A percentile compares a stretch with the other conserved stretches of the same genome.
These are phyloP conservation scores for Verbascum thapsus DNA, from an alignment of 257 asterid genomes.

Conservation along the genomic window DNA sequence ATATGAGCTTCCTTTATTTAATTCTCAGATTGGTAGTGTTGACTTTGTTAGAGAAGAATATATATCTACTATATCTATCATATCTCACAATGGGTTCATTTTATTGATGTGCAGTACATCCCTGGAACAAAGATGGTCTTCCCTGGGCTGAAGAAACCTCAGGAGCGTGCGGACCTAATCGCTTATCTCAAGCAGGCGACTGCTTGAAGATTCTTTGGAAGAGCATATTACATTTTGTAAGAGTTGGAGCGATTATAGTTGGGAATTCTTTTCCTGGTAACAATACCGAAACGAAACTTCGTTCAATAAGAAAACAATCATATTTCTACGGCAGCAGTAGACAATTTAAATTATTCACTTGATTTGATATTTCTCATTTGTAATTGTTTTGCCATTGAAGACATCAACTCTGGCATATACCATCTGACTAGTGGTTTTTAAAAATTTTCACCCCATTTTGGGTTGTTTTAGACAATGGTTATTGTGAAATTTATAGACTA, in stretches of 20 bases:
- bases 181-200: constrained; percentile 84
- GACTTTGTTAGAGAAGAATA: no score
- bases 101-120: constrained; percentile 68
- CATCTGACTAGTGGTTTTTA: background rate
- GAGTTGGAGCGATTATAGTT: constrained; percentile 11
- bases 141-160: constrained; percentile 97
- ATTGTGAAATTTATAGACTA: no score
- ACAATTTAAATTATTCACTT: constrained; percentile 36
- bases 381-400: constrained; percentile 16
- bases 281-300: background rate
- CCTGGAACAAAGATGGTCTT: constrained; percentile 98
- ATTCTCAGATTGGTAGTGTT: background rate
- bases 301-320: constrained; percentile 39
- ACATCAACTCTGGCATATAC: no score
- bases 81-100: background rate
- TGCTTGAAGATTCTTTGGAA: constrained; percentile 41
- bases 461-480: no score
- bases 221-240: background rate
- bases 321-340: constrained; percentile 34
- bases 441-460: background rate
- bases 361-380: no score
- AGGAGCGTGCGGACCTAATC: constrained; percentile 87
- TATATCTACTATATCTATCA: no score
- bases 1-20: background rate
- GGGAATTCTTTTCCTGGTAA: constrained; percentile 29